A percentile compares a stretch with the other conserved stretches of the same genome.
phyloP scores from a whole-genome alignment of 2,329 filamentous ascomycete genomes.

The Coniochaeta pulveracea region DNA sequence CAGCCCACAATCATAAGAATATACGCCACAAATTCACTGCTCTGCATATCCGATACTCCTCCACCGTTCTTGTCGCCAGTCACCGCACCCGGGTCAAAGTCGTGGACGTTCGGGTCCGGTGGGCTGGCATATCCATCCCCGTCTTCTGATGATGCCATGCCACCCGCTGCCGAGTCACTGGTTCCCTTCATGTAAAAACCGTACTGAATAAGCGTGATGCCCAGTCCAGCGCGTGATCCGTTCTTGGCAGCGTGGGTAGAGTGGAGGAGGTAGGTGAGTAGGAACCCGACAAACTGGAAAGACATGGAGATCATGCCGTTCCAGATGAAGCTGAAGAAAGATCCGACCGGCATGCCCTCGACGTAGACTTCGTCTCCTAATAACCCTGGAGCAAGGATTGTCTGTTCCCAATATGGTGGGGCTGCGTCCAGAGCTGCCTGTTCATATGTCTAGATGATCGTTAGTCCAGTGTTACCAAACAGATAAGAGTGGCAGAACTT shows the following conservation, averaged over 20 bases:
- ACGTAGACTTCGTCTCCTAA: conserved; percentile 95
- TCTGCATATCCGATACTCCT: conserved; percentile 45
- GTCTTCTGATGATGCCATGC: conserved; percentile 21
- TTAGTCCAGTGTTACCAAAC: conserved; percentile 19
- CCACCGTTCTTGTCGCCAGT: conserved; percentile 20
- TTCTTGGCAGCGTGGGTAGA: conserved; percentile 98
- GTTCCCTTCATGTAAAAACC: conserved; percentile 86
- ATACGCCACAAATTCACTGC: conserved; percentile 84
- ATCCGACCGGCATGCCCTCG: conserved; percentile 87
- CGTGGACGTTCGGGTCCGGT: conserved; percentile 78
- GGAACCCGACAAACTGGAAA: conserved; percentile 93
- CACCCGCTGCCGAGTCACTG: conserved; percentile 25
- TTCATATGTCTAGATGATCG: conserved; percentile 71
- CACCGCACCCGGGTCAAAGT: conserved; percentile 65
- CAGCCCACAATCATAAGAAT: conserved; percentile 93
- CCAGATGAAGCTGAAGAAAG: conserved; percentile 79
- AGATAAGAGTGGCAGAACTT: conserved; percentile 27
- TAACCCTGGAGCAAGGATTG: conserved; percentile 85
- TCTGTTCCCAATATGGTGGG: conserved; percentile 98
- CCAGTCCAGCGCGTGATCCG: conserved; percentile 85
- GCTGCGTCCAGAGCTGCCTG: conserved; percentile 94
- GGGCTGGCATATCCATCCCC: conserved; percentile 57
- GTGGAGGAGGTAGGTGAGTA: conserved; percentile 94
- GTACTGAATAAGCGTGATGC: conserved; percentile 91
- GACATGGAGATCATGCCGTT: conserved; percentile 96